Base-by-base conservation (phyloP, 1,284 basidiomycete genomes). In the Ceraceosorus guamensis region DNA sequence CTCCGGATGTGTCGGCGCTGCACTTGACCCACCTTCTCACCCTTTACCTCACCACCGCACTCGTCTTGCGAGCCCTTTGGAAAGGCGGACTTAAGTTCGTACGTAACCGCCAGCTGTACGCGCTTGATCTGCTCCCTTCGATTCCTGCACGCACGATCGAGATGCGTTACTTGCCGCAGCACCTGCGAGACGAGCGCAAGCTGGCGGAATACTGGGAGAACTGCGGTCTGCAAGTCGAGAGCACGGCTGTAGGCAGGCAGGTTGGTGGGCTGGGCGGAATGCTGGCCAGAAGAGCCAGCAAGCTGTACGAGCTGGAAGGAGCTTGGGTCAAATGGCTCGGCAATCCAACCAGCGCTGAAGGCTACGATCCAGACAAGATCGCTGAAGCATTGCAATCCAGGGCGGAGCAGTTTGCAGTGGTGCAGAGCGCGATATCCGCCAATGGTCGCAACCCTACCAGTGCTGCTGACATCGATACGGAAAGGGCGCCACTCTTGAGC, bases 101-200 rank as follows among this genome's bases (percentile, higher is more conserved):
- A 55, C 86, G 86, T n/a, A 85, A 89, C 2, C 84, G 93, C 1
- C 93, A 98, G 73, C 82, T 93, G 6, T 96, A 91, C 78, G 89
- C 89, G 0, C 81, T 97, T 43, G 90, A 95, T 74, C 83, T 96
- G 31, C 90, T 93, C 10, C 89, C 95, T 71, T 91, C 89, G 8
- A 89, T 96, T 44, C 86, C 91, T 0, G 89, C 91, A 0, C 85
- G 93, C 18, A 98, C 93, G 0, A 88, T 96, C 39, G 83, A 97
- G 78, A 83, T 93, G 45, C 87, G 87, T 5, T 83, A 84, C 52
- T 81, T 98, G 0, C 93, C 93, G 0, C 78, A 78, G 4, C 87
- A 93, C 64, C 81, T 98, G 0, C 84, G 86, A 57, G 85, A 86
- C 7, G 91, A 96, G 70, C 83, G 86, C 7, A 82, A 88, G 0